These are phyloP conservation scores for Trichoderma reesei DNA, from an alignment of 495 filamentous ascomycete genomes.

Conservation along the genomic window DNA sequence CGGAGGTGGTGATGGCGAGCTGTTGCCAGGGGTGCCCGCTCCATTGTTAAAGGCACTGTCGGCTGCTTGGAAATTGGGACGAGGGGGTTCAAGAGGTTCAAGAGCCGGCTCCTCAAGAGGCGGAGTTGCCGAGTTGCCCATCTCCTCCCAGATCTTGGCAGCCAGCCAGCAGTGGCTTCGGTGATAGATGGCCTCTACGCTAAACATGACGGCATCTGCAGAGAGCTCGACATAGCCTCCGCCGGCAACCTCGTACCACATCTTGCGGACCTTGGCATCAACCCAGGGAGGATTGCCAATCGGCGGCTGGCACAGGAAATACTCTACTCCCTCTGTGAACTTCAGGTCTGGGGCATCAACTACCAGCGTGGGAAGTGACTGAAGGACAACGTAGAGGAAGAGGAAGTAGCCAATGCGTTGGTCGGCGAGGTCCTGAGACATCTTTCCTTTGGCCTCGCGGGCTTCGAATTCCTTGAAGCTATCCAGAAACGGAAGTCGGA, in stretches of 20 bases:
- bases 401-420: constrained; percentile 84
- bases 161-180: constrained; percentile 87
- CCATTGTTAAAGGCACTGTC: constrained; percentile 8
- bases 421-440: constrained; percentile 62
- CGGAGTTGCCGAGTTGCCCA: background rate
- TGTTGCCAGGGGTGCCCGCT: background rate
- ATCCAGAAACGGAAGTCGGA: constrained; percentile 57
- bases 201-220: constrained; percentile 74
- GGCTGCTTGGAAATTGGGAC: constrained; percentile 21
- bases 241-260: constrained; percentile 72
- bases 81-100: constrained; percentile 31
- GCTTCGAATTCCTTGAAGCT: constrained; percentile 77
- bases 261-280: constrained; percentile 56
- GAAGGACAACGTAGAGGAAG: constrained; percentile 84
- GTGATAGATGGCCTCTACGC: constrained; percentile 81
- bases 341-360: constrained; percentile 74
- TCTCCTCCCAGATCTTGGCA: constrained; percentile 56
- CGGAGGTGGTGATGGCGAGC: constrained; percentile 12
- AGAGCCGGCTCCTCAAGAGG: constrained; percentile 16
- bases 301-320: constrained; percentile 90
- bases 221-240: constrained; percentile 66
- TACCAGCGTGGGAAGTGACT: constrained; percentile 81
- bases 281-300: constrained; percentile 80
- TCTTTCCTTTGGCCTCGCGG: constrained; percentile 61
- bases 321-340: constrained; percentile 76